These are phyloP conservation scores for Atkinsonella texensis DNA, from an alignment of 2,329 filamentous ascomycete species.

Conservation along the genomic window DNA sequence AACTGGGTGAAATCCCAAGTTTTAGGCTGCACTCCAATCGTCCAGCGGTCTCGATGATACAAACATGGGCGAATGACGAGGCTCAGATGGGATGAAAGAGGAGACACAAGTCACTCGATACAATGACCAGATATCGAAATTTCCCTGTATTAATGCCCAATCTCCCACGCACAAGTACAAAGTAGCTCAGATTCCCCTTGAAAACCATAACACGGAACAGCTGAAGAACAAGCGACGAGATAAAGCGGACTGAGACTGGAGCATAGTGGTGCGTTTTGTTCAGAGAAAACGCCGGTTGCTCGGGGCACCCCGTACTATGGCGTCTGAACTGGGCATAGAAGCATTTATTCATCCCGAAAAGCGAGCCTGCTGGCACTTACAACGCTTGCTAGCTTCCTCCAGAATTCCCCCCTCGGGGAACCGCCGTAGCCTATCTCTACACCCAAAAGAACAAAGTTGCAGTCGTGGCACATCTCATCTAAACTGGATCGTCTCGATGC, in stretches of 20 bases:
- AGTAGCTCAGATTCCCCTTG: conserved; percentile 6
- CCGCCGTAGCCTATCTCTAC: neutral
- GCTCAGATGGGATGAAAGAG: too few species aligned
- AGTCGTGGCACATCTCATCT: conserved; percentile 1
- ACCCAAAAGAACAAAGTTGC: neutral
- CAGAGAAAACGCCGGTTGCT: neutral
- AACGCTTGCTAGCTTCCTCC: neutral
- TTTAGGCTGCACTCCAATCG: too few species aligned
- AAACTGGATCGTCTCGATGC: conserved; percentile 9
- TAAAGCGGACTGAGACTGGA: neutral
- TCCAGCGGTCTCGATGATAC: too few species aligned
- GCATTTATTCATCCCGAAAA: neutral
- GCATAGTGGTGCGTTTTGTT: neutral
- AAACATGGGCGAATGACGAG: too few species aligned
- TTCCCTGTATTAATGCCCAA: conserved; percentile 11
- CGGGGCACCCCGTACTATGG: neutral
- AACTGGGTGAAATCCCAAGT: too few species aligned
- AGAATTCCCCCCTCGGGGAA: neutral
- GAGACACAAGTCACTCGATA: neutral
- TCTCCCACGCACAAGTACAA: conserved; percentile 8
- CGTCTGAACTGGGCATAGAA: neutral
- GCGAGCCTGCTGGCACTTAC: neutral
- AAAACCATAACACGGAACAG: conserved; percentile 7
- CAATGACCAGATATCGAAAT: neutral
- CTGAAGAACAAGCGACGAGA: conserved; percentile 6